phyloP scores from a whole-genome alignment of 139 green algal genomes.

The Volvox africanus region DNA sequence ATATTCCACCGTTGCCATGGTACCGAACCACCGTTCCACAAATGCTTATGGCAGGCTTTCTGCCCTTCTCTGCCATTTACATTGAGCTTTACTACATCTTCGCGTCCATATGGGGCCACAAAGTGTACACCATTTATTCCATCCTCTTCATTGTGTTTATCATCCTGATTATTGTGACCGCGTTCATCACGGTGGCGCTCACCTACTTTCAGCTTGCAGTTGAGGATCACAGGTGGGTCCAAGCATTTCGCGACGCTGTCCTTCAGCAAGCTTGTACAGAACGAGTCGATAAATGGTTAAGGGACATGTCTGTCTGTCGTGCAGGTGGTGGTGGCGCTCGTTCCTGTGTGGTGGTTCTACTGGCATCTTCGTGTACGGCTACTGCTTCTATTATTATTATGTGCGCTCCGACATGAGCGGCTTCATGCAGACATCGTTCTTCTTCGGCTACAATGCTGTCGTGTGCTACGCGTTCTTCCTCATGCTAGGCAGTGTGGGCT shows the following conservation, averaged over 20 bases:
- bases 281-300: too few species aligned
- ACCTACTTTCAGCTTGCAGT: constrained; percentile 97
- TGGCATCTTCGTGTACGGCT: constrained; percentile 95
- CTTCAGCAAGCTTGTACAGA: not conserved
- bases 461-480: constrained; percentile 90
- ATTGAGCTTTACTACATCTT: constrained; percentile 99
- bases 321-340: constrained; percentile 95
- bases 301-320: not conserved
- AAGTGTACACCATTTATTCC: constrained; percentile 96
- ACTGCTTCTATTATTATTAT: constrained; percentile 99
- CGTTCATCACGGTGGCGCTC: constrained; percentile 95
- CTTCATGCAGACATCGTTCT: constrained; percentile 88
- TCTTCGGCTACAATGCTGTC: constrained; percentile 86
- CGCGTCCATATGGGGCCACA: constrained; percentile 96
- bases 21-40: constrained; percentile 87
- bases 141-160: constrained; percentile 97
- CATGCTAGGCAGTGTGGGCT: constrained; percentile 88
- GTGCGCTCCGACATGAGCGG: constrained; percentile 88
- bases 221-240: constrained; percentile 87
- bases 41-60: constrained; percentile 95
- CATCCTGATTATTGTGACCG: constrained; percentile 94
- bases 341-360: constrained; percentile 97
- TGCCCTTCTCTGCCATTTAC: constrained; percentile 98
- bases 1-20: constrained; percentile 91
- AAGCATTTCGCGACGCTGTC: not conserved